phyloP scores from a whole-genome alignment of 140 eudicot species.

The Anethum foeniculum region DNA sequence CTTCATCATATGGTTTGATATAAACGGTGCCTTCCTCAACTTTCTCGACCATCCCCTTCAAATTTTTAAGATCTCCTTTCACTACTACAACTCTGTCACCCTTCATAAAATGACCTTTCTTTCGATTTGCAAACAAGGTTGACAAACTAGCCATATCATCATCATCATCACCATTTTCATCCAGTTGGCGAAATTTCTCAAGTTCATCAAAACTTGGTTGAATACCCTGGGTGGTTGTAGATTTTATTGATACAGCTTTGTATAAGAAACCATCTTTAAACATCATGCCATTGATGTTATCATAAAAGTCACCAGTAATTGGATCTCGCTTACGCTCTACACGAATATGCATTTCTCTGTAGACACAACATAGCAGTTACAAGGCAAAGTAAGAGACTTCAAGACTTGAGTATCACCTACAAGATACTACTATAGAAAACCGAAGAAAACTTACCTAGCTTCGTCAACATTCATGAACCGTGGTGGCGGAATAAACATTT shows the following conservation, averaged over 20 bases:
- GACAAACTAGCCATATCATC: slow-evolving; percentile 74
- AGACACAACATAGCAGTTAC: background rate
- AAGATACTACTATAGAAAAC: background rate
- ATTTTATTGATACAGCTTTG: slow-evolving; percentile 70
- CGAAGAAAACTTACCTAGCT: slow-evolving; percentile 55
- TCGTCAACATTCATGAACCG: slow-evolving; percentile 92
- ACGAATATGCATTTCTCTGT: slow-evolving; percentile 83
- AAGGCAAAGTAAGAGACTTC: background rate
- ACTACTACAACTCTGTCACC: slow-evolving; percentile 81
- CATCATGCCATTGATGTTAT: slow-evolving; percentile 70
- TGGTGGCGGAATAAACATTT: slow-evolving; percentile 85
- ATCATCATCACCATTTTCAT: slow-evolving; percentile 73
- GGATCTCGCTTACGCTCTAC: slow-evolving; percentile 85
- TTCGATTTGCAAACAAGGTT: slow-evolving; percentile 76
- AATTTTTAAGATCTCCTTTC: slow-evolving; percentile 84
- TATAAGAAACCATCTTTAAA: slow-evolving; percentile 87
- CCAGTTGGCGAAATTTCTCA: slow-evolving; percentile 81
- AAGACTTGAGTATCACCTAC: background rate
- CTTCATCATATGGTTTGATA: slow-evolving; percentile 63
- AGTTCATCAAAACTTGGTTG: slow-evolving; percentile 97
- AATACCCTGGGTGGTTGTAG: slow-evolving; percentile 62
- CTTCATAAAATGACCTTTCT: slow-evolving; percentile 93
- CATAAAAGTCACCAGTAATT: slow-evolving; percentile 71
- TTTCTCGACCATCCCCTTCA: slow-evolving; percentile 88
- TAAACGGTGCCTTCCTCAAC: slow-evolving; percentile 93